Evolutionary conservation across 192 early-diverging fungal genomes (phyloP).

Genomic region (Dissophora globulifera): DNA sequence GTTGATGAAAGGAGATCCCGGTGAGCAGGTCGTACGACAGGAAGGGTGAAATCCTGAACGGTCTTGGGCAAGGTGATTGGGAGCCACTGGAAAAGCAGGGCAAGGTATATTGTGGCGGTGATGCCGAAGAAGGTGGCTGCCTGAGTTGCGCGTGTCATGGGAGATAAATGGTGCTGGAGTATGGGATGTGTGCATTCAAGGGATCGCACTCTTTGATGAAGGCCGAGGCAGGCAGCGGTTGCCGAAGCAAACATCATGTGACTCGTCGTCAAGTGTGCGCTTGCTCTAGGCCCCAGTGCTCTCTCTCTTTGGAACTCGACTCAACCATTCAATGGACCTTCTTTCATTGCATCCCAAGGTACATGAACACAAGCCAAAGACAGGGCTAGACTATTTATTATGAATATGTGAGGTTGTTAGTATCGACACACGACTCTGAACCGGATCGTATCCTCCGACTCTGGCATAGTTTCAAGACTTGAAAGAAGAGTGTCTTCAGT

Average conservation of each 20-base stretch:
- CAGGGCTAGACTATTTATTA: no score
- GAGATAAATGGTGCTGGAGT: background rate
- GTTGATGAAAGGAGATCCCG: no score
- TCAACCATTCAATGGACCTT: slow-evolving; percentile 6
- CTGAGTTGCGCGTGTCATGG: slow-evolving; percentile 67
- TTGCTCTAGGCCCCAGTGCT: background rate
- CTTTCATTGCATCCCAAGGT: slow-evolving; percentile 35
- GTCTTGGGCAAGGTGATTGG: slow-evolving; percentile 57
- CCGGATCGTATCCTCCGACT: no score
- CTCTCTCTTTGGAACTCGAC: background rate
- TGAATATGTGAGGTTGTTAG: no score
- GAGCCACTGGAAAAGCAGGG: slow-evolving; percentile 55
- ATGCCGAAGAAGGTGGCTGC: slow-evolving; percentile 56
- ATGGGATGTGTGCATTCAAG: slow-evolving; percentile 11
- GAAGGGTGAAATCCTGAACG: slow-evolving; percentile 61
- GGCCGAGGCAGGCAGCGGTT: no score
- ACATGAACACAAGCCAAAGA: no score
- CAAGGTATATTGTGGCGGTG: slow-evolving; percentile 53
- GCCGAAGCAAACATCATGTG: no score
- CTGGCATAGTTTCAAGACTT: slow-evolving; percentile 31
- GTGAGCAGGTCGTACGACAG: no score
- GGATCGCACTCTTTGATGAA: background rate
- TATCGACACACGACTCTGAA: no score
- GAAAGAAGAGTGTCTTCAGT: slow-evolving; percentile 16
- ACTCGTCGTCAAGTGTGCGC: no score